phyloP scores from a whole-genome alignment of 2,329 filamentous ascomycete genomes.

The Pseudogymnoascus sp. region DNA sequence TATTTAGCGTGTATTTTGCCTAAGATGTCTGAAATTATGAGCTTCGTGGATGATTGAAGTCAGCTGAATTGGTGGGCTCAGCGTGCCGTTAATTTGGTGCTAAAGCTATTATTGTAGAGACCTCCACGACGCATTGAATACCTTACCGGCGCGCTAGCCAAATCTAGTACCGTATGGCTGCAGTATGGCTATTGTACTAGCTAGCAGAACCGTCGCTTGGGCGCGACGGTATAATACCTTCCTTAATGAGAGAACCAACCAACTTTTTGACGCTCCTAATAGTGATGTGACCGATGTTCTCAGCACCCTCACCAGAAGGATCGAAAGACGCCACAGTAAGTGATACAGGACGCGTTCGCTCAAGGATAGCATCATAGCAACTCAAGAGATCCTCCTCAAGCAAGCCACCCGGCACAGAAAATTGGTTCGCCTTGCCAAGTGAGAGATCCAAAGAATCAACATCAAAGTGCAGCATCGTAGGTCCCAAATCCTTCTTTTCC shows the following conservation, averaged over 20 bases:
- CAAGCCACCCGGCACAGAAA: conserved; percentile 30
- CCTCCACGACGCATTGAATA: too few relatives aligned
- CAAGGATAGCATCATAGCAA: conserved; percentile 13
- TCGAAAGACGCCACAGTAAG: conserved; percentile 11
- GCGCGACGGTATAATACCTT: neutral
- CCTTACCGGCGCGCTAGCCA: too few relatives aligned
- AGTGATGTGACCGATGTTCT: neutral
- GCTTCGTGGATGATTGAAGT: neutral
- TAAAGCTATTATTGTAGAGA: too few relatives aligned
- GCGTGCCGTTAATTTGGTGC: too few relatives aligned
- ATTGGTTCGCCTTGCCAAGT: conserved; percentile 32
- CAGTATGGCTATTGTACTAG: too few relatives aligned
- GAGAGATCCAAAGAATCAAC: conserved; percentile 31
- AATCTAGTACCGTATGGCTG: too few relatives aligned
- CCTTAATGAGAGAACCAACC: neutral
- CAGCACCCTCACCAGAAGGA: conserved; percentile 2
- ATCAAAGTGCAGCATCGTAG: conserved; percentile 31
- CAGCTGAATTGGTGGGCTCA: too few relatives aligned
- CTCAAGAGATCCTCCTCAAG: conserved; percentile 22
- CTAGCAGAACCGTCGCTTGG: too few relatives aligned
- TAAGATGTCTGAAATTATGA: neutral
- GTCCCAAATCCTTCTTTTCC: conserved; percentile 12
- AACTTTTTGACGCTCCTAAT: neutral
- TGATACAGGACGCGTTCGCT: neutral
- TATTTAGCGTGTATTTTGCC: neutral